Base-by-base conservation (phyloP, 148 eudicot genomes). In the Camellia granthamiana region DNA sequence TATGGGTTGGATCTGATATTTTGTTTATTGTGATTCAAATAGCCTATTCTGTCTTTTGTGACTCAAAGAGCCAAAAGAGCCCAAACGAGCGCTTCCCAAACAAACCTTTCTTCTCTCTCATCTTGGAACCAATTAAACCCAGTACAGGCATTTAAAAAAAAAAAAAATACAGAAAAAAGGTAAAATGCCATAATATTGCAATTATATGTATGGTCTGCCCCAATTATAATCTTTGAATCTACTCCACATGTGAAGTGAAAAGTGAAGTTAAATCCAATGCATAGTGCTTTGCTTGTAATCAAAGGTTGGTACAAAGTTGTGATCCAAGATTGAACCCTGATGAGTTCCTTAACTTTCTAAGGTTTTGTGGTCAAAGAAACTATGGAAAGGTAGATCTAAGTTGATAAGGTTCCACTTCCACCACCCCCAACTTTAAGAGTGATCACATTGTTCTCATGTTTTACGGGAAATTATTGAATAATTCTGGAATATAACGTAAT, bases 241-340 rank as follows among this genome's bases (percentile, higher is more conserved):
- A 11, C 7, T 47, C 74, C 10, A n/a, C 59, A 47, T 21, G 58
- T 15, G 59, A 46, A 46, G 59, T 8, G 38, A 19, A 47, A 72
- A 51, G 11, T 14, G 30, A 52, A 16, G 42, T 23, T 8, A 49
- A 52, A 72, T 72, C 43, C 30, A 54, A 51, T 6, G 19, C 30
- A 23, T 51, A 5, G 9, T 8, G 44, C 61, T 72, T 73, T 54
- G 76, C 76, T 73, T 73, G 62, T 12, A 0, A 42, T 18, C 76
- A 73, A 73, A 73, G 76, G 62, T 30, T 19, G 76, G 76, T 30
- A 73, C 44, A 73, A 73, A 54, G 76, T 23, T 21, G 44, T 6
- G 46, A 23, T 23, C 60, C 54, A 2, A 73, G 46, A 43, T 54
- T 52, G 41, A 10, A 42, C 12, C 62, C 76, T 54, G 44, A 51